Evolutionary conservation across 306 rosid genomes (phyloP), one percentile per base, ranked within the genome.

Genomic region (Cucumis cinereus): DNA sequence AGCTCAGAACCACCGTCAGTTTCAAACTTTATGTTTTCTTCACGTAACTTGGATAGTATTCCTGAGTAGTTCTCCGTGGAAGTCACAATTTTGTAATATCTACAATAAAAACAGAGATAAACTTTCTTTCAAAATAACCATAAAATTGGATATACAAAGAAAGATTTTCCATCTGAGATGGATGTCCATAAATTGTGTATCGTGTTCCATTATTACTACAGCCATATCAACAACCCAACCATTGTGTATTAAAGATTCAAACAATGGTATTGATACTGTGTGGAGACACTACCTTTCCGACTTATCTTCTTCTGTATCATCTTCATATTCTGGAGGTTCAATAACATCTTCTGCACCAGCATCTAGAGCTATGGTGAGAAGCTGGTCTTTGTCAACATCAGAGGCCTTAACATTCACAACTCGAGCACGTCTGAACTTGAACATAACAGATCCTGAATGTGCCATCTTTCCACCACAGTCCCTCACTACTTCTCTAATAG

Each of bases 401-500:
- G 86, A 77, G 79, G 77, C 87, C 80, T 91, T 94, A 68, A 91
- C 78, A 81, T 87, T 90, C 77, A 83, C 96, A 35, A 87, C 91
- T 73, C 96, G 90, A 76, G 63, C 97, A 64, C 93, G 94, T 84
- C 81, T 86, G 85, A 93, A 91, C 81, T 94, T 94, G 81, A 93
- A 93, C 79, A 79, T 73, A 30, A 93, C 96, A 54, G 96, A 93
- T 23, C 98, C 94, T 70, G 96, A 83, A 85, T 93, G 97, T 20
- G 97, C 97, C 98, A 93, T 91, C 87, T 94, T 91, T 28, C 96
- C 98, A n/a, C 97, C 98, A 71, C 75, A 89, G 80, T 94, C 91
- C 85, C 73, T 90, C 85, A 91, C 77, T 74, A 94, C 94, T 75
- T 94, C 97, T 79, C 97, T 90, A 50, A 91, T 84, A 40, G 84